These are phyloP conservation scores for Lactarius quietus DNA, from an alignment of 768 basidiomycete genomes.

Conservation along the genomic window DNA sequence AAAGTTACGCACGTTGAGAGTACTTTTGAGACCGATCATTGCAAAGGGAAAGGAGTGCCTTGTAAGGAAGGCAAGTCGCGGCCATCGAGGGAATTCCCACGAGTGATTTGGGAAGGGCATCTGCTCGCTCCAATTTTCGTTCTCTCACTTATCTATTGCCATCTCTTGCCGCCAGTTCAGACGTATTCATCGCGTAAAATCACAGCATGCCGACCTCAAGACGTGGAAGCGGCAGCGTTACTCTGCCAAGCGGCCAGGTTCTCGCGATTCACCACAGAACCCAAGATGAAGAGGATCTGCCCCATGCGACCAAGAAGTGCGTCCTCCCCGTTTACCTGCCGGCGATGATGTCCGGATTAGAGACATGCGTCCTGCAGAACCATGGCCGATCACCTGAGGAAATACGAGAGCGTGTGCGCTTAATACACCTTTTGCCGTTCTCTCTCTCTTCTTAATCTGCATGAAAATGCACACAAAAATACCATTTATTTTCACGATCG, in stretches of 20 bases:
- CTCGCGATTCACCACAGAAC: slow-evolving; percentile 86
- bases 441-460: neutral
- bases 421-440: slow-evolving; percentile 14
- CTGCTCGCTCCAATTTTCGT: neutral
- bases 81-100: slow-evolving; percentile 9
- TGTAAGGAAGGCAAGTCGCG: neutral
- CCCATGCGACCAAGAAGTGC: slow-evolving; percentile 92
- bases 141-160: slow-evolving; percentile 20
- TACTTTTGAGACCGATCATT: slow-evolving; percentile 96
- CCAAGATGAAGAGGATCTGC: slow-evolving; percentile 81
- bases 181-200: slow-evolving; percentile 10
- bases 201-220: slow-evolving; percentile 60
- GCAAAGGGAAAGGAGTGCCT: neutral
- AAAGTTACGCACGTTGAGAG: slow-evolving; percentile 65
- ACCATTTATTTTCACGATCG: slow-evolving; percentile 17
- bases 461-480: neutral
- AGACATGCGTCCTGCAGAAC: slow-evolving; percentile 48
- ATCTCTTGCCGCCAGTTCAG: slow-evolving; percentile 18
- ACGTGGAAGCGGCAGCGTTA: slow-evolving; percentile 72
- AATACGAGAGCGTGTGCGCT: slow-evolving; percentile 81
- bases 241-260: slow-evolving; percentile 70
- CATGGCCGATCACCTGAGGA: slow-evolving; percentile 90
- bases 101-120: slow-evolving; percentile 13
- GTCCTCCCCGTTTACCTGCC: slow-evolving; percentile 27
- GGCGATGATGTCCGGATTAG: slow-evolving; percentile 16